phyloP scores from a whole-genome alignment of 2,329 filamentous ascomycete genomes.

The Hypoxylon sp. region DNA sequence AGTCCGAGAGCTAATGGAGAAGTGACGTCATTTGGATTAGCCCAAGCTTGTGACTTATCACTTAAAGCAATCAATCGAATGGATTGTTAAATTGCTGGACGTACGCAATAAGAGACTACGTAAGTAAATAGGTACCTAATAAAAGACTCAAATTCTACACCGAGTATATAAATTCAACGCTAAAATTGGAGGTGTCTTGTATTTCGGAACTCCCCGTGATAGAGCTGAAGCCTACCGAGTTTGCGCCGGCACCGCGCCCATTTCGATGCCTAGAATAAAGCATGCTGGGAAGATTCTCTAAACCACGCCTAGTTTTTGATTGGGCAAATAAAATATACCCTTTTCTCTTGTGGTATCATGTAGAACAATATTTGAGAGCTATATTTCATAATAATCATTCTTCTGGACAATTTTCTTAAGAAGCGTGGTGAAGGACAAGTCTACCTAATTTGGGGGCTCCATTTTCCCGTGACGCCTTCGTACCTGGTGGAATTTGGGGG shows the following conservation, averaged over 20 bases:
- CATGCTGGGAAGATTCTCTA: background rate
- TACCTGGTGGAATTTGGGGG: background rate
- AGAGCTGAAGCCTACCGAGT: slow-evolving; percentile 1
- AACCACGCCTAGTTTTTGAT: background rate
- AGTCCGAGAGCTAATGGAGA: background rate
- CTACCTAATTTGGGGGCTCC: background rate
- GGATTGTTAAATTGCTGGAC: background rate
- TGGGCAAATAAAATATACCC: background rate
- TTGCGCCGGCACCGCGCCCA: background rate
- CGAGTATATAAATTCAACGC: slow-evolving; percentile 8
- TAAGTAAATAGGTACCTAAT: background rate
- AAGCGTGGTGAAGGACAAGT: background rate
- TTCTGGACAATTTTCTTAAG: background rate
- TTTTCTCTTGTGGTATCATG: background rate
- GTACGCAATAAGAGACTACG: background rate
- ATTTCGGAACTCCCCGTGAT: slow-evolving; percentile 7
- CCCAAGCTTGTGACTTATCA: background rate
- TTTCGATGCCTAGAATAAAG: background rate
- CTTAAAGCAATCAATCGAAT: slow-evolving; percentile 5
- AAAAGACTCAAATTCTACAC: slow-evolving; percentile 9
- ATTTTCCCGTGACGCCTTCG: background rate
- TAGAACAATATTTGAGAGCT: background rate
- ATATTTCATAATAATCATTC: background rate
- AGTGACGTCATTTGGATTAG: slow-evolving; percentile 33
- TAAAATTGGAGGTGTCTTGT: slow-evolving; percentile 18